A percentile compares a stretch with the other conserved stretches of the same genome.
Evolutionary conservation across 768 basidiomycete genomes (phyloP).

Genomic region (Gymnopilus junonius): DNA sequence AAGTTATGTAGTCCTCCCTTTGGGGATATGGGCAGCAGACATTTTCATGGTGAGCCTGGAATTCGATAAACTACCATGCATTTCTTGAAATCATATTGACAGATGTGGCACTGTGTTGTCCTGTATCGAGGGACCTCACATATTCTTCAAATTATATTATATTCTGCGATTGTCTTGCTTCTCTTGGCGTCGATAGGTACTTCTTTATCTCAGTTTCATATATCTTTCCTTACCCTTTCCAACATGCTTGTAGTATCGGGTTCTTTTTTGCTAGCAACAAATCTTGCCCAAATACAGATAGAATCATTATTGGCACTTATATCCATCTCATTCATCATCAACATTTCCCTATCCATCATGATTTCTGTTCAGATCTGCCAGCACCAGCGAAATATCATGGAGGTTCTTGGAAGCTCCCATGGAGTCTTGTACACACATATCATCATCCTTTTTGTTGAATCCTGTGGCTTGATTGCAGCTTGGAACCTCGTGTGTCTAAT

Average conservation of each 20-base stretch:
- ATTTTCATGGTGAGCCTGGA: not conserved
- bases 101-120: not conserved
- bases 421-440: not conserved
- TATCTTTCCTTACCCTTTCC: too few relatives aligned
- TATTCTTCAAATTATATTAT: not conserved
- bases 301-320: not conserved
- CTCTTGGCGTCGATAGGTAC: not conserved
- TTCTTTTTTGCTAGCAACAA: not conserved
- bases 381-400: not conserved
- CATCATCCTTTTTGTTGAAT: not conserved
- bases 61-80: not conserved
- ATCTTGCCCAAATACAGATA: not conserved
- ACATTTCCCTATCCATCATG: not conserved
- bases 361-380: not conserved
- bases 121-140: not conserved
- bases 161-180: not conserved
- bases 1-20: not conserved
- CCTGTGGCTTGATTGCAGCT: not conserved
- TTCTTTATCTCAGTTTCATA: not conserved
- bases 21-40: not conserved
- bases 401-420: not conserved
- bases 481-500: too few relatives aligned
- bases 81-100: not conserved
- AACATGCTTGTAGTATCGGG: not conserved
- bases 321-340: not conserved